Conservation (phyloP, 2,329 filamentous ascomycete species). For the Cladophialophora psammophila region DNA sequence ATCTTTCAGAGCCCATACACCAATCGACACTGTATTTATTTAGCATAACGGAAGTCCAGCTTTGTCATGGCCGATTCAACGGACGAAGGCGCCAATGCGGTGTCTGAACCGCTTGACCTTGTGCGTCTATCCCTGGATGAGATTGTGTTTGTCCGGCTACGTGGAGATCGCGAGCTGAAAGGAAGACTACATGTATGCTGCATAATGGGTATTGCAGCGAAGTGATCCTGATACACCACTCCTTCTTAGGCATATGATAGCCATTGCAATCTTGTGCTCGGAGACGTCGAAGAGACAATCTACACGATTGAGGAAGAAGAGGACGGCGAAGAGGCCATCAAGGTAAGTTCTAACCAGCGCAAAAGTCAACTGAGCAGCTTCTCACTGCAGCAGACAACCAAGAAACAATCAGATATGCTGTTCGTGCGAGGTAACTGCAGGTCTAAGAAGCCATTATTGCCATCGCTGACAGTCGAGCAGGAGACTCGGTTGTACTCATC, state of each 20-base stretch:
- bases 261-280: constrained; percentile 95
- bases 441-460: background rate
- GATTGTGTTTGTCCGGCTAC: constrained; percentile 94
- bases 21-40: background rate
- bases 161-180: constrained; percentile 94
- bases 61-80: constrained; percentile 79
- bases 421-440: constrained; percentile 85
- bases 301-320: constrained; percentile 92
- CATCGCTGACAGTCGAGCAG: constrained; percentile 52
- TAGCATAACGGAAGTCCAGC: background rate
- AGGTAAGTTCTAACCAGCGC: constrained; percentile 58
- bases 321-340: constrained; percentile 75
- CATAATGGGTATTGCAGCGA: constrained; percentile 2
- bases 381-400: constrained; percentile 71
- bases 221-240: constrained; percentile 34
- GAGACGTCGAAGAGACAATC: constrained; percentile 96
- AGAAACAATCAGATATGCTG: constrained; percentile 98
- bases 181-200: constrained; percentile 85
- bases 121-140: constrained; percentile 92
- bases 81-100: constrained; percentile 71
- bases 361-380: background rate
- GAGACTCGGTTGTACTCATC: constrained; percentile 76
- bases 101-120: constrained; percentile 92
- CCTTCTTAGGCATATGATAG: constrained; percentile 86
- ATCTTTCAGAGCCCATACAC: background rate